Conservation (phyloP, 768 basidiomycete genomes). For the Russula abietina region DNA sequence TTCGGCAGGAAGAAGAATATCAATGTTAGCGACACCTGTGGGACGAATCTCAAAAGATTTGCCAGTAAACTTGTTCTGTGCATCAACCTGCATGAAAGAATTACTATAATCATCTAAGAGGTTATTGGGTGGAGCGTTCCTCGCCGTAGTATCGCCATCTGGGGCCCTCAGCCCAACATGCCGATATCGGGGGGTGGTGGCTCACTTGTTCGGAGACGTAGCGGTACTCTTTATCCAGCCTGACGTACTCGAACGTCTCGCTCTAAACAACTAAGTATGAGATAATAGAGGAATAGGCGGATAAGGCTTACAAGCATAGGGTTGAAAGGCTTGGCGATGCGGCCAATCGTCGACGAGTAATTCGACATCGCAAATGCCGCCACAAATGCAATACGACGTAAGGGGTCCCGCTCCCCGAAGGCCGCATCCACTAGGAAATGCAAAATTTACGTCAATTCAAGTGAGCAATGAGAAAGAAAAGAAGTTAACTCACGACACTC, state of each 20-base stretch:
- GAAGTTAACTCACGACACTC: constrained; percentile 63
- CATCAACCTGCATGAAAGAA: constrained; percentile 62
- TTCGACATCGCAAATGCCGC: constrained; percentile 98
- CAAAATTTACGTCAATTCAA: neutral
- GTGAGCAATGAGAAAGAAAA: neutral
- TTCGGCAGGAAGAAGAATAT: constrained; percentile 67
- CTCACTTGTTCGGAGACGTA: constrained; percentile 96
- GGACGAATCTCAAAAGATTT: constrained; percentile 95
- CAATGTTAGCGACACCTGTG: constrained; percentile 88
- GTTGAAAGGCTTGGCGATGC: constrained; percentile 97
- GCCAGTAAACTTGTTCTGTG: constrained; percentile 95
- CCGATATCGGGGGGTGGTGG: constrained; percentile 95
- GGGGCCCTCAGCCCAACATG: constrained; percentile 90
- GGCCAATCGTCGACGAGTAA: constrained; percentile 92
- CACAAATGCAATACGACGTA: constrained; percentile 83
- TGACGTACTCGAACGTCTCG: constrained; percentile 93
- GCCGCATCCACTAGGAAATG: constrained; percentile 70
- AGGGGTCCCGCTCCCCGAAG: constrained; percentile 64
- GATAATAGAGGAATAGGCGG: neutral
- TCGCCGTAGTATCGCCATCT: constrained; percentile 89
- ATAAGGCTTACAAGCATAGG: constrained; percentile 71
- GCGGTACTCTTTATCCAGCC: constrained; percentile 80
- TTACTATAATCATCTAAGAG: neutral
- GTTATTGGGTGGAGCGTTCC: constrained; percentile 35
- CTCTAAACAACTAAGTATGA: constrained; percentile 40